phyloP scores from a whole-genome alignment of 768 basidiomycete genomes.

The Floccularia luteovirens region DNA sequence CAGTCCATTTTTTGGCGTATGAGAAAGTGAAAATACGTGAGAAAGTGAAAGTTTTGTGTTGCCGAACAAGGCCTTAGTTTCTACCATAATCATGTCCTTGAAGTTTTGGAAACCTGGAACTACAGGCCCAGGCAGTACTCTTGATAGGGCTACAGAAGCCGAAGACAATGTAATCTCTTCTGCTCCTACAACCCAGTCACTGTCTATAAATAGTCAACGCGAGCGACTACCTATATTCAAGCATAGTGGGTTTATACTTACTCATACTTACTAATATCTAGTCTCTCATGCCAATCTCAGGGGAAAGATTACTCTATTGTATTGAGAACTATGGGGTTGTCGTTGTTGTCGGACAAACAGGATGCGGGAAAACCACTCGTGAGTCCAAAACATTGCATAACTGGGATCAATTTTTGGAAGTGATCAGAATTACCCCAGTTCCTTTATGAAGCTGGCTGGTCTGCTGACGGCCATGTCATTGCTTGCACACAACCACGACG shows the following conservation, averaged over 20 bases:
- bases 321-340: constrained; percentile 79
- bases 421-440: constrained; percentile 88
- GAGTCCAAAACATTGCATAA: constrained; percentile 18
- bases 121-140: constrained; percentile 72
- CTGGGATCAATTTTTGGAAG: constrained; percentile 10
- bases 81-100: constrained; percentile 42
- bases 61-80: too few relatives aligned
- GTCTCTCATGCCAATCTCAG: constrained; percentile 25
- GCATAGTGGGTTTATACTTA: constrained; percentile 49
- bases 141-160: constrained; percentile 75
- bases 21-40: too few relatives aligned
- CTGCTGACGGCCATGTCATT: constrained; percentile 71
- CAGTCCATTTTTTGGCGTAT: too few relatives aligned
- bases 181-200: constrained; percentile 41
- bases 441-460: constrained; percentile 91
- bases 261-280: not conserved
- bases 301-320: constrained; percentile 72
- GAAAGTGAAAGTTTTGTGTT: too few relatives aligned
- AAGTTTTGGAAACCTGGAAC: constrained; percentile 93
- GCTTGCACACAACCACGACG: constrained; percentile 91
- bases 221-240: constrained; percentile 86
- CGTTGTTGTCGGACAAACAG: constrained; percentile 92
- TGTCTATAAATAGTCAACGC: constrained; percentile 69
- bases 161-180: constrained; percentile 71
- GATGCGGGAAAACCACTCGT: constrained; percentile 98